Evolutionary conservation across 768 basidiomycete genomes (phyloP).

Genomic region (Guyanaporus albipodus): DNA sequence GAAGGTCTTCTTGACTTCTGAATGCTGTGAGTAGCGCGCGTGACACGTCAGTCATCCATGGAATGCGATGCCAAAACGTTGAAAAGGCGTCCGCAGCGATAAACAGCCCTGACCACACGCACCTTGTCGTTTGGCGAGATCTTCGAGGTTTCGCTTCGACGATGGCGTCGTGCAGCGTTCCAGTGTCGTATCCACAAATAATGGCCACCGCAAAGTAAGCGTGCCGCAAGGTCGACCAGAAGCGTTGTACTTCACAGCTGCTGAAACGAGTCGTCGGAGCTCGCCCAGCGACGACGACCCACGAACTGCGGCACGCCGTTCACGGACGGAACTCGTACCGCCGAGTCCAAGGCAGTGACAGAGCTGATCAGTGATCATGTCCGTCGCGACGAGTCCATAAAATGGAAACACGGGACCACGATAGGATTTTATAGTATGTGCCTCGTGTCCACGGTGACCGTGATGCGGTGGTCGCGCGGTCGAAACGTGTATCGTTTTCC

Average conservation of each 20-base stretch:
- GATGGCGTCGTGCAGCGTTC: too few relatives aligned
- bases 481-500: neutral
- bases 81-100: neutral
- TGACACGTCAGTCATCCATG: neutral
- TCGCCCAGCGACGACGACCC: too few relatives aligned
- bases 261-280: too few relatives aligned
- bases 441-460: neutral
- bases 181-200: too few relatives aligned
- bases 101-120: neutral
- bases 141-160: neutral
- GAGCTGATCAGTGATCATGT: too few relatives aligned
- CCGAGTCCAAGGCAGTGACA: neutral
- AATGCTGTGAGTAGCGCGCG: slow-evolving; percentile 10
- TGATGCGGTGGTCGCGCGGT: too few relatives aligned
- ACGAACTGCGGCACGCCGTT: too few relatives aligned
- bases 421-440: slow-evolving; percentile 1
- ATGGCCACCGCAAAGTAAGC: too few relatives aligned
- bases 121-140: neutral
- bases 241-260: too few relatives aligned
- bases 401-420: slow-evolving; percentile 9
- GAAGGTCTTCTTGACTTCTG: slow-evolving; percentile 19
- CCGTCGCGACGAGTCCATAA: neutral
- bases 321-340: too few relatives aligned
- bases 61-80: slow-evolving; percentile 6
- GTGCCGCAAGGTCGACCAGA: too few relatives aligned